Percentiles rank a stretch among this genome's conserved stretches.
These are phyloP conservation scores for Zasmidium cellare DNA, from an alignment of 2,329 filamentous ascomycete genomes.

Conservation along the genomic window DNA sequence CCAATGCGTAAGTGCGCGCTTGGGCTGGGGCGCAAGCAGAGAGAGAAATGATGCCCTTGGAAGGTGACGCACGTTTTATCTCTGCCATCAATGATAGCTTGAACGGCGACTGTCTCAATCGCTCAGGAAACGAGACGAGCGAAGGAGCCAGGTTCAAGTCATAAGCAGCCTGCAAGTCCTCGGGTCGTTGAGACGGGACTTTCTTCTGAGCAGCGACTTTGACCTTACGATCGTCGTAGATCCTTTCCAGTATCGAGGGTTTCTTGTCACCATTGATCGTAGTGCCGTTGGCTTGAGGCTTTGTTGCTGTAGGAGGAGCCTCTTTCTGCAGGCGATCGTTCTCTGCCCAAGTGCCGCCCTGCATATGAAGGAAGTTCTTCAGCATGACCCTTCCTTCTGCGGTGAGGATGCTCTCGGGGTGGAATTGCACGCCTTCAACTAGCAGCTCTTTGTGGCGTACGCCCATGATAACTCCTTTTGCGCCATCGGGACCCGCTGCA, in stretches of 20 bases:
- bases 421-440: slow-evolving; percentile 96
- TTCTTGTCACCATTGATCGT: slow-evolving; percentile 55
- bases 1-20: slow-evolving; percentile 86
- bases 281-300: slow-evolving; percentile 27
- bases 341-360: slow-evolving; percentile 87
- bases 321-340: slow-evolving; percentile 60
- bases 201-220: slow-evolving; percentile 78
- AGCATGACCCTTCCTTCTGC: slow-evolving; percentile 87
- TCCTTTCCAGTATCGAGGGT: slow-evolving; percentile 84
- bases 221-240: slow-evolving; percentile 78
- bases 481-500: slow-evolving; percentile 68
- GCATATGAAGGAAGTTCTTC: slow-evolving; percentile 85
- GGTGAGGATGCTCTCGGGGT: slow-evolving; percentile 95
- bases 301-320: slow-evolving; percentile 34
- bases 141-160: slow-evolving; percentile 82
- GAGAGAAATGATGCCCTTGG: slow-evolving; percentile 90
- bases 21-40: slow-evolving; percentile 86
- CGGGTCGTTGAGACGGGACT: slow-evolving; percentile 78
- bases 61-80: slow-evolving; percentile 94
- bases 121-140: slow-evolving; percentile 74
- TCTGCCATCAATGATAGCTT: slow-evolving; percentile 95
- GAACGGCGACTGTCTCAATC: slow-evolving; percentile 79
- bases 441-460: slow-evolving; percentile 88
- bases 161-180: slow-evolving; percentile 84
- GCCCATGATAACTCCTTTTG: slow-evolving; percentile 90